A percentile compares a stretch with the other conserved stretches of the same genome.
Evolutionary conservation across 78 protist genomes (phyloP).

Genomic region (Tieghemostelium lacteum): DNA sequence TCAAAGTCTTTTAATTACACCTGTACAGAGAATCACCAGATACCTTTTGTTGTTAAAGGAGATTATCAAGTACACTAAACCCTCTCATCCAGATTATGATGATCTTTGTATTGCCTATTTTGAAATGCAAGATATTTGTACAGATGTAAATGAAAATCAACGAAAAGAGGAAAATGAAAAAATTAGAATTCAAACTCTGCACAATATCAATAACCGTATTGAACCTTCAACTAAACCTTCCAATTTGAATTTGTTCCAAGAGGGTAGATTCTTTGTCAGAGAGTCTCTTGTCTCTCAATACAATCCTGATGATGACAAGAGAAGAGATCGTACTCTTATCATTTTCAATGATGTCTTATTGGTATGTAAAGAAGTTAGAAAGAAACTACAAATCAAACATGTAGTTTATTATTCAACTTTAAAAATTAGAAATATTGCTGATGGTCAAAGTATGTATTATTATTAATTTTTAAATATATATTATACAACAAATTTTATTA

Average conservation of each 20-base stretch:
- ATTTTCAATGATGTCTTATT: slow-evolving; percentile 39
- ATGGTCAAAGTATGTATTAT: slow-evolving; percentile 46
- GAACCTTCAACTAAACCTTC: slow-evolving; percentile 46
- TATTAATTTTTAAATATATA: not conserved
- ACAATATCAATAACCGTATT: slow-evolving; percentile 43
- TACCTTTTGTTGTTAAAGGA: slow-evolving; percentile 61
- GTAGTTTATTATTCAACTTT: not conserved
- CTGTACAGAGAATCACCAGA: slow-evolving; percentile 78
- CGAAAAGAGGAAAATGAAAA: slow-evolving; percentile 78
- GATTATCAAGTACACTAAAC: slow-evolving; percentile 58
- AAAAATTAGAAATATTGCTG: slow-evolving; percentile 23
- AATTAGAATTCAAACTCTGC: slow-evolving; percentile 51
- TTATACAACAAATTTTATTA: not conserved
- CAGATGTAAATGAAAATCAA: slow-evolving; percentile 80
- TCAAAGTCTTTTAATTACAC: slow-evolving; percentile 65
- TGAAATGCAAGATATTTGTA: slow-evolving; percentile 78
- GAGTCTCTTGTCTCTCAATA: slow-evolving; percentile 36
- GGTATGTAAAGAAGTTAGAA: slow-evolving; percentile 41
- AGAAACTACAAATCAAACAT: slow-evolving; percentile 44
- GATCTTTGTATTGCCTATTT: slow-evolving; percentile 59
- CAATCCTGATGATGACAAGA: slow-evolving; percentile 35
- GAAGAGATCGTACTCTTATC: slow-evolving; percentile 39
- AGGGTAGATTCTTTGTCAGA: slow-evolving; percentile 39
- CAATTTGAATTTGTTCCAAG: slow-evolving; percentile 13
- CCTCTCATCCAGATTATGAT: slow-evolving; percentile 77